Percentiles rank a stretch among this genome's conserved stretches.
These are phyloP conservation scores for Rhizoctonia solani DNA, from an alignment of 1,284 basidiomycete species.

Conservation along the genomic window DNA sequence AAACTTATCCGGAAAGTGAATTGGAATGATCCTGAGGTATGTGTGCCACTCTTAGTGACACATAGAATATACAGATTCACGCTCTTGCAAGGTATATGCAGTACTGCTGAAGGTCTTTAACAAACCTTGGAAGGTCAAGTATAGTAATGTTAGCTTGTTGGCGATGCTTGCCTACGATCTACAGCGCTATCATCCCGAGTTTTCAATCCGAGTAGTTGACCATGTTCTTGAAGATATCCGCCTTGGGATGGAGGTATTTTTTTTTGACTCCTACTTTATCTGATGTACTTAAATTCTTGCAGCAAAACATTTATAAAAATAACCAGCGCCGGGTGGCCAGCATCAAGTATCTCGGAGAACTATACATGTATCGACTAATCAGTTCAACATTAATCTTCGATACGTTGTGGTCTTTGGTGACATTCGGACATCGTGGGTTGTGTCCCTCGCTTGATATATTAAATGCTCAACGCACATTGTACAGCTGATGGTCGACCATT, in stretches of 20 bases:
- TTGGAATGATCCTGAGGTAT: conserved; percentile 78
- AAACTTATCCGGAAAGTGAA: conserved; percentile 91
- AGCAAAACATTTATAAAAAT: conserved; percentile 89
- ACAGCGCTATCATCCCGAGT: conserved; percentile 88
- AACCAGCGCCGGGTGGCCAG: conserved; percentile 93
- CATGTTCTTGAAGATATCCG: conserved; percentile 93
- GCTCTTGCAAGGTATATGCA: conserved; percentile 5
- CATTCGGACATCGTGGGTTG: conserved; percentile 90
- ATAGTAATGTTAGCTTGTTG: conserved; percentile 84
- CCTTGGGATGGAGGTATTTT: conserved; percentile 73
- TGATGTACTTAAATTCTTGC: neutral
- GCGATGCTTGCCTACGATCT: conserved; percentile 94
- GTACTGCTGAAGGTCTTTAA: conserved; percentile 79
- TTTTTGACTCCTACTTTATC: neutral
- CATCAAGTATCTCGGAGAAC: conserved; percentile 92
- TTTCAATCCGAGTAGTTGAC: conserved; percentile 87
- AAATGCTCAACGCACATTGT: conserved; percentile 23
- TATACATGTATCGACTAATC: conserved; percentile 96
- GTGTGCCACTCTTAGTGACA: neutral
- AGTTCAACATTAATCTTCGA: conserved; percentile 91
- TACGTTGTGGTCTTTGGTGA: conserved; percentile 91
- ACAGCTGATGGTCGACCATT: conserved; percentile 85
- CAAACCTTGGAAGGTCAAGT: conserved; percentile 97
- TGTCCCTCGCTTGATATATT: conserved; percentile 31
- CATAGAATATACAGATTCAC: neutral